These are phyloP conservation scores for Apostasia ramifera DNA, from an alignment of 106 monocot species.

Conservation along the genomic window DNA sequence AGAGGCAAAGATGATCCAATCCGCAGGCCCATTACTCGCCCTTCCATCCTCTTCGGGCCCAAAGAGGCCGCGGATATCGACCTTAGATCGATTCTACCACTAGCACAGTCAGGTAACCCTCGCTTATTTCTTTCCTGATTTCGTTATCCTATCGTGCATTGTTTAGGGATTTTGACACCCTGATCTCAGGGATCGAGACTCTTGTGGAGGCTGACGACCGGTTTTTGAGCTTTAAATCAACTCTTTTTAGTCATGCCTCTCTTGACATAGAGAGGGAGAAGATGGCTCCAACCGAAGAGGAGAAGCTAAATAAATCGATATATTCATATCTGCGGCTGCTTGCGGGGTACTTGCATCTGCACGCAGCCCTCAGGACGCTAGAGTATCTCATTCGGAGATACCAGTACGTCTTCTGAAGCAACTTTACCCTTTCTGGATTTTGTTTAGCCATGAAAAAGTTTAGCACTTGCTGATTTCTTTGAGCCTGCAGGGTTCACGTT, in stretches of 20 bases:
- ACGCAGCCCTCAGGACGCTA: constrained; percentile 62
- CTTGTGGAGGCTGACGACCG: constrained; percentile 39
- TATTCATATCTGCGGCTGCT: constrained; percentile 61
- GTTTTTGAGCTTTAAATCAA: constrained; percentile 47
- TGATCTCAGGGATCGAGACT: constrained; percentile 57
- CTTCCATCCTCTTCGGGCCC: constrained; percentile 72
- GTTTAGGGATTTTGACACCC: background rate
- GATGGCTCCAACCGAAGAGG: constrained; percentile 63
- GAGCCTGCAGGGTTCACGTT: constrained; percentile 59
- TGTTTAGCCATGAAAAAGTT: background rate
- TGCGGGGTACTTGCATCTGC: constrained; percentile 53
- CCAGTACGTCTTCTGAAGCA: constrained; percentile 25
- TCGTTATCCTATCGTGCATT: background rate
- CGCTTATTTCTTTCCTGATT: background rate
- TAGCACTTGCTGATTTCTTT: constrained; percentile 3
- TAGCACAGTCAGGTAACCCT: constrained; percentile 67
- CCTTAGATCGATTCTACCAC: constrained; percentile 53
- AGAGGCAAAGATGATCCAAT: constrained; percentile 30
- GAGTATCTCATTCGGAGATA: constrained; percentile 93
- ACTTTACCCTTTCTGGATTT: background rate
- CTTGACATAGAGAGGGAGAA: constrained; percentile 71
- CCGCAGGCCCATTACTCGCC: constrained; percentile 53
- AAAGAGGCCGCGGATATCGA: constrained; percentile 92
- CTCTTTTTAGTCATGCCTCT: constrained; percentile 65
- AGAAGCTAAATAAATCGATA: constrained; percentile 61